These are phyloP conservation scores for Trichoderma sp. DNA, from an alignment of 2,329 filamentous ascomycete genomes.

Conservation along the genomic window DNA sequence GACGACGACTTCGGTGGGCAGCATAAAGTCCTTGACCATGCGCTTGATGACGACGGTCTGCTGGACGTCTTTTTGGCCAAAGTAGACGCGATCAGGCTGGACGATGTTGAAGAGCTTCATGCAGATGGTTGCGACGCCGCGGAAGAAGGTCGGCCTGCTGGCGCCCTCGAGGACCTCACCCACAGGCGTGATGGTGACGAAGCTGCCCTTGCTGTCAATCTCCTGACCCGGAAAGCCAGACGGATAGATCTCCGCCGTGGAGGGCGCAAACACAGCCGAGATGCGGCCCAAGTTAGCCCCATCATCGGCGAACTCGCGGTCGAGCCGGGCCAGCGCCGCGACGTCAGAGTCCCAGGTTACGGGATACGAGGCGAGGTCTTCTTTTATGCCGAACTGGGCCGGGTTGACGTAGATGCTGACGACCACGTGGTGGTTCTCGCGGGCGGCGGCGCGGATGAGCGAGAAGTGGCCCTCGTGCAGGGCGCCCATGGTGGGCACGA, in stretches of 20 bases:
- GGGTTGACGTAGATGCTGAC: slow-evolving; percentile 96
- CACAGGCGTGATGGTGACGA: slow-evolving; percentile 87
- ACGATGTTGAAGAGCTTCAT: slow-evolving; percentile 67
- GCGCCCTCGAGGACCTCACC: slow-evolving; percentile 79
- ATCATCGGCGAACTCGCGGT: slow-evolving; percentile 69
- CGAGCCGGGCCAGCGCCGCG: slow-evolving; percentile 64
- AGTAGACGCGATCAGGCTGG: slow-evolving; percentile 73
- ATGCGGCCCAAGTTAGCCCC: slow-evolving; percentile 66
- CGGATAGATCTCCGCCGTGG: slow-evolving; percentile 84
- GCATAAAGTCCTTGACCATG: slow-evolving; percentile 84
- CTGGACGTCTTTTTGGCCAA: slow-evolving; percentile 97
- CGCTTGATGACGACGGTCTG: slow-evolving; percentile 88
- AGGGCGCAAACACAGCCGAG: slow-evolving; percentile 83
- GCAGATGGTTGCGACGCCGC: slow-evolving; percentile 93
- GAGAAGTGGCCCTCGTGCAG: slow-evolving; percentile 90
- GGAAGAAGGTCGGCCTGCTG: slow-evolving; percentile 89
- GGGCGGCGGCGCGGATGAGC: slow-evolving; percentile 79
- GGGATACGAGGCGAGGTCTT: slow-evolving; percentile 88
- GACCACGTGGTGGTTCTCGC: slow-evolving; percentile 82
- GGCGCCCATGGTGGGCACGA: slow-evolving; percentile 97
- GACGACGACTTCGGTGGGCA: slow-evolving; percentile 74
- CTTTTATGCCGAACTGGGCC: slow-evolving; percentile 87
- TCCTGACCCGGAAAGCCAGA: slow-evolving; percentile 72
- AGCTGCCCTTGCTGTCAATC: slow-evolving; percentile 76
- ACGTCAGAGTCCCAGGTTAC: slow-evolving; percentile 84